Evolutionary conservation across 345 rosid genomes (phyloP).

Genomic region (Dovyalis caffra): DNA sequence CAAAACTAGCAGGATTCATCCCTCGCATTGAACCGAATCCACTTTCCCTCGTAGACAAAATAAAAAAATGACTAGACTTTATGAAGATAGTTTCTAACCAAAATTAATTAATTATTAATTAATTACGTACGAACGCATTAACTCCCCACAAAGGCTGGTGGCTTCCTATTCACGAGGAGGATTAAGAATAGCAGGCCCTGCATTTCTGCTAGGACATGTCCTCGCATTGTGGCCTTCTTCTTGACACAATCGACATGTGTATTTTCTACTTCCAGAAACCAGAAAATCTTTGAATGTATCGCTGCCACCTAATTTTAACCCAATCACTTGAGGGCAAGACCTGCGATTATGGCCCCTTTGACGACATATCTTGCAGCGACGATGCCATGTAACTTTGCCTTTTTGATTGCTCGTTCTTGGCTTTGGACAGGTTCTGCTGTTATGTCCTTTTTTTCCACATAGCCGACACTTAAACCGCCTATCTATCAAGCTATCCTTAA

Average conservation of each 20-base stretch:
- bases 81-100: neutral
- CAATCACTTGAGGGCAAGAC: constrained; percentile 46
- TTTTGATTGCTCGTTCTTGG: constrained; percentile 29
- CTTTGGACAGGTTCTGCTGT: constrained; percentile 71
- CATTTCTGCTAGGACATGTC: constrained; percentile 45
- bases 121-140: neutral
- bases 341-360: constrained; percentile 72
- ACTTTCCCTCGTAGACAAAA: too few relatives aligned
- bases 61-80: too few relatives aligned
- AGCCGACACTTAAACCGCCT: constrained; percentile 58
- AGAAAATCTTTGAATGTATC: neutral
- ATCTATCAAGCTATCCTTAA: constrained; percentile 38
- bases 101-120: too few relatives aligned
- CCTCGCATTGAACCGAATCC: too few relatives aligned
- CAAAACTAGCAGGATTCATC: too few relatives aligned
- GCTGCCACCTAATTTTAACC: constrained; percentile 12
- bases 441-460: constrained; percentile 82
- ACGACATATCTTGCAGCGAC: constrained; percentile 51
- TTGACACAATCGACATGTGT: constrained; percentile 50
- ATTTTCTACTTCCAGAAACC: constrained; percentile 24
- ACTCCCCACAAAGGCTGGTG: neutral
- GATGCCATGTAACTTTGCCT: constrained; percentile 29
- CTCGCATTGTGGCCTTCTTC: constrained; percentile 50
- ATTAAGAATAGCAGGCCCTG: neutral
- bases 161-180: neutral